Evolutionary conservation across 2,329 filamentous ascomycete genomes (phyloP), one percentile per base, ranked within the genome.

Genomic region (Monilinia vaccinii-corymbosi): DNA sequence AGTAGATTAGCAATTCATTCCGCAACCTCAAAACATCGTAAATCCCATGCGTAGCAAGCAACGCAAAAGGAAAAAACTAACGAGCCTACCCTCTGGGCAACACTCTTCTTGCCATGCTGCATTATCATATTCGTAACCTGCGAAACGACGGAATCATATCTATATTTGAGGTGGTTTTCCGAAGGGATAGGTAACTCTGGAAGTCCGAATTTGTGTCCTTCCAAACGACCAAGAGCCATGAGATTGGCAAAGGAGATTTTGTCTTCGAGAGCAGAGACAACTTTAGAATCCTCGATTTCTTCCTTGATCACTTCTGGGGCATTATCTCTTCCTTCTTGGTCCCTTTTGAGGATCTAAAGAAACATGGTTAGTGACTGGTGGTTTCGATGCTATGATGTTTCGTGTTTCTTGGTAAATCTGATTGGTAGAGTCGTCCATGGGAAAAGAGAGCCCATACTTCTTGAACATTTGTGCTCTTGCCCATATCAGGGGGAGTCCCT

Each of bases 61-160:
- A 49, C 56, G 62, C 61, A 67, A 61, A 66, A 64, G 60, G 55
- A 67, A 67, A 65, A 45, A 59, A 61, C 58, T 60, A 62, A 64
- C 52, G 62, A 63, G 61, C 65, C 62, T 80, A 96, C 91, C 77
- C 86, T 85, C 74, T 99, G 91, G n/a, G 94, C 94, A 73, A 83
- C 81, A 71, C 87, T 88, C 72, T 96, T 83, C 78, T 97, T 95
- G 68, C 94, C 94, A 74, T 97, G 83, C 68, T 80, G 79, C 93
- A 97, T 99, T 64, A 99, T 75, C 67, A 96, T 79, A 72, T 91
- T 92, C 21, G 91, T 96, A 68, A 97, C 80, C 77, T 97, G 94
- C 65, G 87, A 79, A 51, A 97, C 79, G 9, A 97, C 80, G 1
- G 89, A 84, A 71, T 97, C 88, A 72, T 97, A 96, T 69, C 94